These are phyloP conservation scores for Serendipita sp. DNA, from an alignment of 768 basidiomycete species.

Conservation along the genomic window DNA sequence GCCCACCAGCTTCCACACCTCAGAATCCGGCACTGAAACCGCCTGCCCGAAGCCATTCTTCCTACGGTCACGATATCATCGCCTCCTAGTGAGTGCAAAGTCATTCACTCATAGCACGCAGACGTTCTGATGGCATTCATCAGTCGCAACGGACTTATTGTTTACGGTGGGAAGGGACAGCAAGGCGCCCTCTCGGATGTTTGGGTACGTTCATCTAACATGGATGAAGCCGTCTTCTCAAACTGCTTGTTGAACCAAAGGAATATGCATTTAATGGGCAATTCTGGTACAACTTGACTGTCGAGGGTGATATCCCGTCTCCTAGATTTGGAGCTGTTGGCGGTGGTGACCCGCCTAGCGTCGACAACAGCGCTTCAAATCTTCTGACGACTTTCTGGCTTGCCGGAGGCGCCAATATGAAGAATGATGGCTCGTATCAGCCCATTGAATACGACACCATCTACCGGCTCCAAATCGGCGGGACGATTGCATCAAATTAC, in stretches of 20 bases:
- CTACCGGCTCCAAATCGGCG: conserved; percentile 55
- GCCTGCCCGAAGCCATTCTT: conserved; percentile 45
- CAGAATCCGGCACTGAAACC: conserved; percentile 24
- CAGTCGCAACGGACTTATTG: conserved; percentile 59
- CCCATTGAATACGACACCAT: conserved; percentile 30
- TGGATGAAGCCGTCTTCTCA: conserved; percentile 2
- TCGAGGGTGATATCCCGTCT: conserved; percentile 40
- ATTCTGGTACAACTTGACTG: conserved; percentile 52
- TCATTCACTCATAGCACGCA: conserved; percentile 11
- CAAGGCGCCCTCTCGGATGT: conserved; percentile 45
- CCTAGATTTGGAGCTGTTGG: conserved; percentile 59
- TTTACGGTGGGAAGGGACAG: conserved; percentile 54
- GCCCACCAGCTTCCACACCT: conserved; percentile 36
- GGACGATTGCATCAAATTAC: conserved; percentile 55
- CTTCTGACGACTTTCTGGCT: conserved; percentile 54
- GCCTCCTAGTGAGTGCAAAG: conserved; percentile 57
- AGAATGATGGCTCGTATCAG: conserved; percentile 11
- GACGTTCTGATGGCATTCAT: background rate
- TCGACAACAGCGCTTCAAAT: conserved; percentile 26
- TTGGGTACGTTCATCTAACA: conserved; percentile 38
- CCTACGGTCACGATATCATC: conserved; percentile 55
- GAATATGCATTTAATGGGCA: conserved; percentile 62
- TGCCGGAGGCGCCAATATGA: conserved; percentile 50
- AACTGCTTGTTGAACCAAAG: conserved; percentile 22
- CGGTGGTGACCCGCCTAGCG: conserved; percentile 46